Evolutionary conservation across 352 stramenopile genomes (phyloP).

Genomic region (Halophytophthora polymorphica): DNA sequence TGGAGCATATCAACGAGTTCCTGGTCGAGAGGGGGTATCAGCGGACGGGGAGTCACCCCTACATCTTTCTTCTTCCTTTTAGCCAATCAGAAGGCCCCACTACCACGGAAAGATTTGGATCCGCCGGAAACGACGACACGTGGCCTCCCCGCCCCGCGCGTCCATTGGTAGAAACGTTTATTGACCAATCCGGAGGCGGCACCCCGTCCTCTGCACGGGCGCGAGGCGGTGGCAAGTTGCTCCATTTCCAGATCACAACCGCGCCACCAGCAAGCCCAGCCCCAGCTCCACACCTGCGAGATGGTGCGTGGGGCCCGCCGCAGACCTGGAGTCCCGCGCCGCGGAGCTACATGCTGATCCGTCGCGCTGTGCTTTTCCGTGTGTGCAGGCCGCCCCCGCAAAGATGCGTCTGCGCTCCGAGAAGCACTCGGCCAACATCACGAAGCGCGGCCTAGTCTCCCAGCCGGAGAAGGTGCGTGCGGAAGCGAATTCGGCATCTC

Average conservation of each 20-base stretch:
- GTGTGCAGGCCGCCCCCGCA: conserved; percentile 49
- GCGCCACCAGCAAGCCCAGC: background rate
- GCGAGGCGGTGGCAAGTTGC: no score
- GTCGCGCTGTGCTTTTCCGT: background rate
- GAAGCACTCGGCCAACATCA: conserved; percentile 88
- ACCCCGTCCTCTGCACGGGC: no score
- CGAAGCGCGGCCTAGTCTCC: conserved; percentile 77
- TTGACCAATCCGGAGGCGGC: background rate
- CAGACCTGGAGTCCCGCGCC: background rate
- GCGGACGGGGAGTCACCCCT: no score
- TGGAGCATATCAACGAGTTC: no score
- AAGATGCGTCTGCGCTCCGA: conserved; percentile 86
- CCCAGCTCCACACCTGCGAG: conserved; percentile 8
- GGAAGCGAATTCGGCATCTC: background rate
- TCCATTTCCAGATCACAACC: conserved; percentile 25
- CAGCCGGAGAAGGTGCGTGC: conserved; percentile 67
- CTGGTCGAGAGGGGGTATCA: no score
- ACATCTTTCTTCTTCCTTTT: background rate
- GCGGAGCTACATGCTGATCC: background rate
- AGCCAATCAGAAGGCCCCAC: background rate
- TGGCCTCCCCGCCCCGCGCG: background rate
- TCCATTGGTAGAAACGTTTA: conserved; percentile 3
- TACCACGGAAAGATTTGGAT: background rate
- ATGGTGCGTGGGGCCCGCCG: conserved; percentile 23
- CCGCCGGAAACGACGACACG: no score